A percentile compares a stretch with the other conserved stretches of the same genome.
Evolutionary conservation across 768 basidiomycete genomes (phyloP).

Genomic region (Cyathus striatus): DNA sequence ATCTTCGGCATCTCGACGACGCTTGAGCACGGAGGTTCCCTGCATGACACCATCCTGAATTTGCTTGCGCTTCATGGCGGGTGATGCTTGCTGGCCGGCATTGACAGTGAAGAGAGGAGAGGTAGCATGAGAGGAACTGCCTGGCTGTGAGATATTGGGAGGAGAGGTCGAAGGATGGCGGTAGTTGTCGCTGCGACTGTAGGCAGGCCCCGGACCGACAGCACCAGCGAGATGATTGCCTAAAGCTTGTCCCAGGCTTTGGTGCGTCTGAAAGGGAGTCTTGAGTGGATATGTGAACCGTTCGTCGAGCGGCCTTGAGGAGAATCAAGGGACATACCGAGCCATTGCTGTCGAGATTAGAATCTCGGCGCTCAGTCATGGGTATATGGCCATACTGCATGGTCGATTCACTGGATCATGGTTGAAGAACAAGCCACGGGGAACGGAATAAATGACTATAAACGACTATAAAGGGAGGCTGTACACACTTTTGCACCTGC

Average conservation of each 20-base stretch:
- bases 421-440: constrained; percentile 3
- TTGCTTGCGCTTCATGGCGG: constrained; percentile 50
- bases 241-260: constrained; percentile 60
- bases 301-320: constrained; percentile 11
- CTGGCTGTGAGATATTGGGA: constrained; percentile 29
- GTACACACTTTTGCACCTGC: constrained; percentile 34
- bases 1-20: constrained; percentile 41
- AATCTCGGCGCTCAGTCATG: constrained; percentile 46
- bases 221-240: constrained; percentile 44
- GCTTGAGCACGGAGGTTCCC: constrained; percentile 33
- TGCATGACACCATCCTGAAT: constrained; percentile 25
- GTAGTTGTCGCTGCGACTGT: constrained; percentile 18
- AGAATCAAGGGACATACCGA: constrained; percentile 41
- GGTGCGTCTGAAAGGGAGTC: constrained; percentile 50
- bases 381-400: constrained; percentile 62
- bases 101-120: constrained; percentile 30
- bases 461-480: constrained; percentile 9
- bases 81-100: constrained; percentile 24
- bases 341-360: constrained; percentile 51
- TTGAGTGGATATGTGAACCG: constrained; percentile 21
- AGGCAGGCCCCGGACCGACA: constrained; percentile 19
- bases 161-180: constrained; percentile 34
- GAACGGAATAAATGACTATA: too few species aligned
- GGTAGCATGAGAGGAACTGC: constrained; percentile 24
- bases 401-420: constrained; percentile 42